Evolutionary conservation across 2,329 filamentous ascomycete species (phyloP), one percentile per base, ranked within the genome.

Genomic region (Aspergillus pseudoviridinutans): DNA sequence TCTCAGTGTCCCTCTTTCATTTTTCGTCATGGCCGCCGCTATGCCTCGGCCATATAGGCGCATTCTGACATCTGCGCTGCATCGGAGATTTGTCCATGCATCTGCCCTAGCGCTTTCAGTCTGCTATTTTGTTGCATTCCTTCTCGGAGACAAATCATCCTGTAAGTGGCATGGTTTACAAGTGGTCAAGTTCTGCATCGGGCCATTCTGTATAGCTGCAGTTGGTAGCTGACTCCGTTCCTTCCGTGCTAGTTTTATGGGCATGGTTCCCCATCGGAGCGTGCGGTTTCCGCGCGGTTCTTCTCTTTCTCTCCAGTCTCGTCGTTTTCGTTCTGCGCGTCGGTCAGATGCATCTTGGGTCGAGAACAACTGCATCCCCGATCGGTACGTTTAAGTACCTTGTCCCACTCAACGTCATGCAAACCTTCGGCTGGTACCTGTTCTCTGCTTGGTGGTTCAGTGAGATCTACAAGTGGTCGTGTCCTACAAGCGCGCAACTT

Each of bases 41-140:
- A 66, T 64, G 67, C 74, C 74, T 59, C 72, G 77, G 64, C 76
- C 75, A 44, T 96, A 96, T 77, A 89, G 91, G 80, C 91, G 96
- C 78, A 95, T 95, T 74, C 79, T 97, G 65, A 95, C 93, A 60
- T 92, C 93, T 51, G 87, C 89, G 53, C 80, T 97, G 62, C 93
- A 97, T 75, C 84, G 90, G 68, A 86, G 92, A 68, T 97, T 97
- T 76, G 88, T 89, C 51, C 87, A 87, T 61, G 91, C 91, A 12
- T 88, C 89, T 50, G 82, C 84, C 14, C 78, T 90, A 61, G 80
- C 92, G 14, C 77, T 94, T 9, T 76, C 81, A 50, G 79, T 91
- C 56, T 91, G 90, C 70, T 96, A 94, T 72, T 55, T 84, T 41
- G 84, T 91, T 69, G 84, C 91, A 51, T 76, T 94, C 54, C 73